Conservation (phyloP, 108 stramenopile genomes). For the Aurantiochytrium sp. region DNA sequence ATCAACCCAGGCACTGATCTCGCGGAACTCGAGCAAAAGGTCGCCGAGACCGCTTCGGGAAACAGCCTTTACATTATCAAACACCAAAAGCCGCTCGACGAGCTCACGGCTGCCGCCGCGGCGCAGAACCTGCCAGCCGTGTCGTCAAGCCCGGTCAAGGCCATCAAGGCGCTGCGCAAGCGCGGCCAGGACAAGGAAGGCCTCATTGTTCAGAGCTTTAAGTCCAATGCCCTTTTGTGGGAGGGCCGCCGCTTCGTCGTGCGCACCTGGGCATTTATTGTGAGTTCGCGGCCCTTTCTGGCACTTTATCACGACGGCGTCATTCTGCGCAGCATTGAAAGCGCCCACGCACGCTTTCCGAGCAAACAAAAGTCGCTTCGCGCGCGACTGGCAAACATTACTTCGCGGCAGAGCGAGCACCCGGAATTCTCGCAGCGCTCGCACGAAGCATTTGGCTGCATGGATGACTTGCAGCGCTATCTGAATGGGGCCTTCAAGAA, state of each 20-base stretch:
- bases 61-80: not conserved
- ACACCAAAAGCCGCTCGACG: not conserved
- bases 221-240: not conserved
- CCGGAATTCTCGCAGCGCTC: not conserved
- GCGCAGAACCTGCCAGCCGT: not conserved
- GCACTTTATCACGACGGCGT: slow-evolving; percentile 13
- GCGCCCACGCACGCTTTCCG: not conserved
- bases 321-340: not conserved
- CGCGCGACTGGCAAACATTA: not conserved
- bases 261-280: slow-evolving; percentile 3
- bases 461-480: slow-evolving; percentile 1
- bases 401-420: not conserved
- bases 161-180: slow-evolving; percentile 11
- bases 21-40: not conserved
- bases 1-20: not conserved
- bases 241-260: slow-evolving; percentile 4
- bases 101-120: not conserved
- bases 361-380: not conserved
- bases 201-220: not conserved
- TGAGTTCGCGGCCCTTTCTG: not conserved
- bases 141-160: not conserved
- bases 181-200: slow-evolving; percentile 18
- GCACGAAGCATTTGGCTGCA: not conserved
- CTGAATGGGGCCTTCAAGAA: not conserved
- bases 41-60: not conserved